A percentile compares a stretch with the other conserved stretches of the same genome.
phyloP scores from a whole-genome alignment of 1,284 basidiomycete species.

The Trichosporon ovoides region DNA sequence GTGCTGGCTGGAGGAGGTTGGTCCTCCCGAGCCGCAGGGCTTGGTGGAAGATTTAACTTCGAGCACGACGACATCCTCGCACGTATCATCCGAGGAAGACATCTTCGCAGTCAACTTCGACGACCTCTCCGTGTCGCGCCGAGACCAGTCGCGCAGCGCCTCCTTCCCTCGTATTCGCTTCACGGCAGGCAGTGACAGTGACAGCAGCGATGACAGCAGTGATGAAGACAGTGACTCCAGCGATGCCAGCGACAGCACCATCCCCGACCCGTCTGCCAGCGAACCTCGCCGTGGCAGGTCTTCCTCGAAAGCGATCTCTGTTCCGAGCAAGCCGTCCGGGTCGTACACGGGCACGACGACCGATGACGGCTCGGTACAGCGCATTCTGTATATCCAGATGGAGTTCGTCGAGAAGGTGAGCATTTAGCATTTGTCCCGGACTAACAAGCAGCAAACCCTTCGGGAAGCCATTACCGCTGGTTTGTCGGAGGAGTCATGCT shows the following conservation, averaged over 20 bases:
- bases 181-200: slow-evolving; percentile 37
- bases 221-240: slow-evolving; percentile 20
- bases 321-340: slow-evolving; percentile 16
- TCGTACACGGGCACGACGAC: slow-evolving; percentile 31
- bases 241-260: slow-evolving; percentile 26
- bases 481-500: slow-evolving; percentile 73
- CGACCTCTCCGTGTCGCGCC: slow-evolving; percentile 34
- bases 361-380: slow-evolving; percentile 32
- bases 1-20: slow-evolving; percentile 47
- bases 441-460: slow-evolving; percentile 32
- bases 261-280: slow-evolving; percentile 33
- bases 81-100: slow-evolving; percentile 26
- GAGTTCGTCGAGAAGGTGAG: slow-evolving; percentile 48
- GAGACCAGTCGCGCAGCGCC: slow-evolving; percentile 39
- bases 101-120: slow-evolving; percentile 45
- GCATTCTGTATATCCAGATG: slow-evolving; percentile 49
- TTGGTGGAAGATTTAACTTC: slow-evolving; percentile 14
- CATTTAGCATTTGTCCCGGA: neutral
- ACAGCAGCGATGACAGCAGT: slow-evolving; percentile 32
- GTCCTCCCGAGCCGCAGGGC: slow-evolving; percentile 22
- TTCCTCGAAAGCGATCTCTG: slow-evolving; percentile 7
- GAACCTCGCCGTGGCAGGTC: slow-evolving; percentile 9
- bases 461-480: slow-evolving; percentile 70
- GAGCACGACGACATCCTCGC: slow-evolving; percentile 9
- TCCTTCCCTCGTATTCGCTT: slow-evolving; percentile 47